Evolutionary conservation across 768 basidiomycete species (phyloP), one percentile per base, ranked within the genome.

Genomic region (Steccherinum ochraceum): DNA sequence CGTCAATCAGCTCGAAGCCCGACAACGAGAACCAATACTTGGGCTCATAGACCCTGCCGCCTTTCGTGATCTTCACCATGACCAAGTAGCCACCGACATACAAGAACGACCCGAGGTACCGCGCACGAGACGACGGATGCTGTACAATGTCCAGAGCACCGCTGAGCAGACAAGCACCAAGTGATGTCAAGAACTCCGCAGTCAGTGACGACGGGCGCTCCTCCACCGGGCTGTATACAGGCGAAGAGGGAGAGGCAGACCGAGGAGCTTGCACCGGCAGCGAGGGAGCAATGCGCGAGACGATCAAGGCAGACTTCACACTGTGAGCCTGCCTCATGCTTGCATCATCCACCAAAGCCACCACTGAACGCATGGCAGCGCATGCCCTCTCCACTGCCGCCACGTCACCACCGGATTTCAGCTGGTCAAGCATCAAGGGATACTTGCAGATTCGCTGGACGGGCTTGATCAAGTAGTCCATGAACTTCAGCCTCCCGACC

Each of bases 381-480:
- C 84, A 67, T 2, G 85, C 85, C 40, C 72, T 73, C 49, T 60
- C 58, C 2, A 65, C 62, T 3, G 57, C 46, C 25, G 54, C 61
- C 40, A 48, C 51, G 46, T 26, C 53, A 12, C 19, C 44, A 19
- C 41, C 19, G 7, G 41, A n/a, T 19, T 23, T n/a, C 43, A 96
- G 76, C 58, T 88, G 83, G 51, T 83, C 84, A 42, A 99, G 79
- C 7, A 99, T 76, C 46, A 98, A 77, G 16, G 93, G 92, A 63
- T 99, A 99, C 58, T 86, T 89, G 78, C 94, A 97, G 46, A 99
- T 86, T 46, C 93, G 76, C 67, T 99, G 95, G 13, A 97, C 79
- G n/a, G 95, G 95, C 67, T 93, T 93, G 70, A 99, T 97, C 70
- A 97, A 77, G 63, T 93, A 93, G 69, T 98, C 95, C 57, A 80